Evolutionary conservation across 805 yeast genomes (phyloP).

Genomic region (Pichia exigua): DNA sequence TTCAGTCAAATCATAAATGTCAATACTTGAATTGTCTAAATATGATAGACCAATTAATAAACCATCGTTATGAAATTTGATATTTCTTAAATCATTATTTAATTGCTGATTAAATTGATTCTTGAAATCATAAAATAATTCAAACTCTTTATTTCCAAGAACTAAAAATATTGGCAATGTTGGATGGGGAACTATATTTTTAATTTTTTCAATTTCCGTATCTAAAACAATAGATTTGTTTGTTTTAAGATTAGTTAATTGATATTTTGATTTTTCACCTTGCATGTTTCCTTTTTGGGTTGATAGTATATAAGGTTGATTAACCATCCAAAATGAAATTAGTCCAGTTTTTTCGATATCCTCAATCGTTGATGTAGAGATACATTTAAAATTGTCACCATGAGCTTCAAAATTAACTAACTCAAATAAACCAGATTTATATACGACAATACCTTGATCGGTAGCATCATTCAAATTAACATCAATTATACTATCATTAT

Average conservation of each 20-base stretch:
- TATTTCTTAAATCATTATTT: background rate
- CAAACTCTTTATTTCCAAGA: slow-evolving; percentile 1
- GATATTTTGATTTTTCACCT: background rate
- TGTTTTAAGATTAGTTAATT: background rate
- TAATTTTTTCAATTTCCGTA: slow-evolving; percentile 1
- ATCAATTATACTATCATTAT: background rate
- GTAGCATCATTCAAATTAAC: background rate
- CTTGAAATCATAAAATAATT: slow-evolving; percentile 4
- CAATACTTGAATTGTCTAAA: slow-evolving; percentile 9
- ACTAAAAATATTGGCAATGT: slow-evolving; percentile 8
- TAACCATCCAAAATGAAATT: slow-evolving; percentile 7
- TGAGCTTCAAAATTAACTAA: slow-evolving; percentile 1
- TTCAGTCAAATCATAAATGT: slow-evolving; percentile 8
- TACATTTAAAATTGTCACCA: background rate
- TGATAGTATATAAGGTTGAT: slow-evolving; percentile 4
- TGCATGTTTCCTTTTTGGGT: background rate
- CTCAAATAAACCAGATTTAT: slow-evolving; percentile 6
- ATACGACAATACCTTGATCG: background rate
- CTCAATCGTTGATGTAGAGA: slow-evolving; percentile 2
- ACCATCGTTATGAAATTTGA: slow-evolving; percentile 17
- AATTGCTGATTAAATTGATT: slow-evolving; percentile 6
- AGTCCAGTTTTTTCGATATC: background rate
- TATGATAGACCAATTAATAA: slow-evolving; percentile 11
- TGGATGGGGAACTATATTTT: slow-evolving; percentile 10
- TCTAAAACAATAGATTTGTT: slow-evolving; percentile 5